Evolutionary conservation across 495 filamentous ascomycete species (phyloP).

Genomic region (Barbatosphaeria neglecta): DNA sequence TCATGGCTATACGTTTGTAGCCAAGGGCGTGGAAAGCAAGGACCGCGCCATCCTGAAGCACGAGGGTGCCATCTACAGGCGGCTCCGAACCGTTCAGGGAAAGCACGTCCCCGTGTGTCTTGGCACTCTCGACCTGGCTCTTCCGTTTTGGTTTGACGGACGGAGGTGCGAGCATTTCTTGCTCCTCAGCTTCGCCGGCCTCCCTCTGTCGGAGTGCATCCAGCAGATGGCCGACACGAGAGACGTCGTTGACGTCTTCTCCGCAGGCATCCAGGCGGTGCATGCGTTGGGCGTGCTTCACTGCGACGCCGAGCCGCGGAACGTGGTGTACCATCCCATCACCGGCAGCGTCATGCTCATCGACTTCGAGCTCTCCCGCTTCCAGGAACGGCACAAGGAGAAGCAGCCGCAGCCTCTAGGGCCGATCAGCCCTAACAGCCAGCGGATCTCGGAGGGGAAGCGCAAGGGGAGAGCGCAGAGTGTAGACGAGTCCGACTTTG

Average conservation of each 20-base stretch:
- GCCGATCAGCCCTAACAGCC: not conserved
- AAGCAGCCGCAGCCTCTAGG: not conserved
- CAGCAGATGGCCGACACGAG: not conserved
- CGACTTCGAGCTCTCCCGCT: slow-evolving; percentile 10
- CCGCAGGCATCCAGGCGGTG: slow-evolving; percentile 3
- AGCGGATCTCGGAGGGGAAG: not conserved
- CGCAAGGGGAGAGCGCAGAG: not conserved
- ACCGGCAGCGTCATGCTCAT: slow-evolving; percentile 10
- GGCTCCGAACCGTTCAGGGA: slow-evolving; percentile 21
- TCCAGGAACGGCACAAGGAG: too few species aligned
- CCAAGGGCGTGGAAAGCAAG: slow-evolving; percentile 23
- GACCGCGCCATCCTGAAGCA: slow-evolving; percentile 13
- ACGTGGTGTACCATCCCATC: slow-evolving; percentile 10
- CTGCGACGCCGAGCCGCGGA: slow-evolving; percentile 11
- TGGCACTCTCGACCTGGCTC: slow-evolving; percentile 16
- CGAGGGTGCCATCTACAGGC: slow-evolving; percentile 21
- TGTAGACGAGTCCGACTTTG: not conserved
- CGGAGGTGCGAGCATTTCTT: slow-evolving; percentile 17
- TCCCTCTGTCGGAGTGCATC: slow-evolving; percentile 6
- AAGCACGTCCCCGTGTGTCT: slow-evolving; percentile 24
- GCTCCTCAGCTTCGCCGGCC: slow-evolving; percentile 21
- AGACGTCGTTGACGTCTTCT: slow-evolving; percentile 2
- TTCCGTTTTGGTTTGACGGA: slow-evolving; percentile 16
- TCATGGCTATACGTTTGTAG: slow-evolving; percentile 37
- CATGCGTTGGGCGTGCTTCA: slow-evolving; percentile 12